phyloP scores from a whole-genome alignment of 768 basidiomycete species.

The Strobilomyces dryophilus region DNA sequence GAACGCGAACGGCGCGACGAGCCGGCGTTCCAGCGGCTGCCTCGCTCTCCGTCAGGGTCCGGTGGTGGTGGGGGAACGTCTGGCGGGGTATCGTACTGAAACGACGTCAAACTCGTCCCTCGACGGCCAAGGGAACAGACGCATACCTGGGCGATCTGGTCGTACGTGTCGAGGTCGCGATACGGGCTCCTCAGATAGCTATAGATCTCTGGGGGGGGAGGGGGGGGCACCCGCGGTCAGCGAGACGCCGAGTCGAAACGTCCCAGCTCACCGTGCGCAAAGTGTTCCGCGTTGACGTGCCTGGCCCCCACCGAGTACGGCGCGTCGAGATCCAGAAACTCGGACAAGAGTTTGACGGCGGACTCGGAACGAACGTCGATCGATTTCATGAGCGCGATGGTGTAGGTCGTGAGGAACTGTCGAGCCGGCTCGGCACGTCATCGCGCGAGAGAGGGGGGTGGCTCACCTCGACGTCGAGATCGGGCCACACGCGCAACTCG shows the following conservation, averaged over 20 bases:
- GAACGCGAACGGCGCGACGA: conserved; percentile 23
- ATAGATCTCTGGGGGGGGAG: conserved; percentile 70
- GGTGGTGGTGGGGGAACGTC: conserved; percentile 36
- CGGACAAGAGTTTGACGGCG: conserved; percentile 77
- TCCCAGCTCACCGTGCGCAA: conserved; percentile 86
- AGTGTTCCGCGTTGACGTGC: conserved; percentile 81
- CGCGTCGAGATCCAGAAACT: conserved; percentile 80
- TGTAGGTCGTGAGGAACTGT: conserved; percentile 87
- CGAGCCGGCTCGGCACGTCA: not conserved
- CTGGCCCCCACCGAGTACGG: conserved; percentile 54
- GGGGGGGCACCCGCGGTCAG: not conserved
- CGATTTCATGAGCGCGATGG: conserved; percentile 84
- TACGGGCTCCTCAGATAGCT: conserved; percentile 86
- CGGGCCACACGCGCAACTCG: conserved; percentile 84
- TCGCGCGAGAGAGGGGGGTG: conserved; percentile 4
- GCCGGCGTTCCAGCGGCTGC: conserved; percentile 26
- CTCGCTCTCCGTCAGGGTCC: conserved; percentile 10
- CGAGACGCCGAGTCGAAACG: not conserved
- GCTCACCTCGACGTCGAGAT: conserved; percentile 84
- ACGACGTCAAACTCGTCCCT: conserved; percentile 5
- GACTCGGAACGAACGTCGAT: conserved; percentile 90
- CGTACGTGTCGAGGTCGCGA: conserved; percentile 78
- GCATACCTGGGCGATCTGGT: conserved; percentile 74
- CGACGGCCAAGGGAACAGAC: not conserved
- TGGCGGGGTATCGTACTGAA: conserved; percentile 56